These are phyloP conservation scores for Mucor irregularis DNA, from an alignment of 371 early-diverging fungal species.

Conservation along the genomic window DNA sequence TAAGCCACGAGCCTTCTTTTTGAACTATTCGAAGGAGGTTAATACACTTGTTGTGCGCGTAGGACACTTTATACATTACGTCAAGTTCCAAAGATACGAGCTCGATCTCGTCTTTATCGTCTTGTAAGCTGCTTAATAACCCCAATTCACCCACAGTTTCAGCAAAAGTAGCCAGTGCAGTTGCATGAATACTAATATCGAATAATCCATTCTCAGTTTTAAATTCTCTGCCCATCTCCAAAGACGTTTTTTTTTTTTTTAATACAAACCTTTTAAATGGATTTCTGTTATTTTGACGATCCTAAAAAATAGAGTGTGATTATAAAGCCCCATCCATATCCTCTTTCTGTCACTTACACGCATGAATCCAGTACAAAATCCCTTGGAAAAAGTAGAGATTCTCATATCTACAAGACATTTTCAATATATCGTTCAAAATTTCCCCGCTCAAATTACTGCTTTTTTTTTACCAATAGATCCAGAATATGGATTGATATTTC, in stretches of 20 bases:
- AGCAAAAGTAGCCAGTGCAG: slow-evolving; percentile 61
- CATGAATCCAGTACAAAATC: slow-evolving; percentile 54
- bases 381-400: slow-evolving; percentile 46
- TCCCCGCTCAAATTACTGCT: background rate
- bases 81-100: slow-evolving; percentile 47
- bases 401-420: slow-evolving; percentile 34
- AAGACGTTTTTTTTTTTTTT: background rate
- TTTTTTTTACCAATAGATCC: slow-evolving; percentile 40
- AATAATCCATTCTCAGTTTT: background rate
- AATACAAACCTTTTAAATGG: slow-evolving; percentile 24
- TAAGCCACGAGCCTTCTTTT: slow-evolving; percentile 49
- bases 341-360: slow-evolving; percentile 31
- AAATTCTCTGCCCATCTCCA: background rate
- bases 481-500: slow-evolving; percentile 43
- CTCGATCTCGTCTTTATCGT: slow-evolving; percentile 46
- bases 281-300: slow-evolving; percentile 30
- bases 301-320: slow-evolving; percentile 8
- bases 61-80: slow-evolving; percentile 24
- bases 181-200: slow-evolving; percentile 53
- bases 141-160: slow-evolving; percentile 60
- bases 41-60: background rate
- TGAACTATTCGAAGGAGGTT: slow-evolving; percentile 28
- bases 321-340: too few species aligned
- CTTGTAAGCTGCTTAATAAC: slow-evolving; percentile 33
- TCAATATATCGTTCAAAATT: background rate